Evolutionary conservation across 2,329 filamentous ascomycete species (phyloP).

Genomic region (Aspergillus viridinutans): DNA sequence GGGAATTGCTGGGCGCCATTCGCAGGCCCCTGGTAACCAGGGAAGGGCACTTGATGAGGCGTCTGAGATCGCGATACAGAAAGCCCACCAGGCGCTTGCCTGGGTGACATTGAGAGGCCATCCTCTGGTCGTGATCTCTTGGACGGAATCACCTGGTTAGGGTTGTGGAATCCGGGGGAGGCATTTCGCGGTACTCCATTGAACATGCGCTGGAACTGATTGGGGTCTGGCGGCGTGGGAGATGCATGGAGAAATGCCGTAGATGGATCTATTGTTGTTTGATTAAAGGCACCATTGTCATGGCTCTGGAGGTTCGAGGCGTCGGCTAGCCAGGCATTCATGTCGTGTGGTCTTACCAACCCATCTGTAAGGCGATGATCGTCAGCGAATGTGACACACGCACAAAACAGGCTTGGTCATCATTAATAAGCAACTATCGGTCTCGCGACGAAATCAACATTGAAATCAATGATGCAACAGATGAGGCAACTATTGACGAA

Average conservation of each 20-base stretch:
- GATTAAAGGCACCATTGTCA: slow-evolving; percentile 48
- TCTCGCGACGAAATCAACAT: slow-evolving; percentile 18
- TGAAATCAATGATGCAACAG: slow-evolving; percentile 2
- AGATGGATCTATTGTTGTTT: slow-evolving; percentile 44
- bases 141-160: slow-evolving; percentile 79
- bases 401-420: slow-evolving; percentile 9
- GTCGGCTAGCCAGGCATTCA: slow-evolving; percentile 51
- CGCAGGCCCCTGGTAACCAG: slow-evolving; percentile 63
- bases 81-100: slow-evolving; percentile 67
- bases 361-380: slow-evolving; percentile 39
- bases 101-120: slow-evolving; percentile 75
- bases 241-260: slow-evolving; percentile 46
- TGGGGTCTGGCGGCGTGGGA: slow-evolving; percentile 46
- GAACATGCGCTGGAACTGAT: slow-evolving; percentile 63
- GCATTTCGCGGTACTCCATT: slow-evolving; percentile 81
- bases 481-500: background rate
- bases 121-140: slow-evolving; percentile 86
- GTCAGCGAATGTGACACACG: slow-evolving; percentile 19
- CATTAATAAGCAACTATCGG: slow-evolving; percentile 12
- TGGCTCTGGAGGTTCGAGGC: slow-evolving; percentile 45
- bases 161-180: slow-evolving; percentile 72
- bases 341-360: slow-evolving; percentile 45
- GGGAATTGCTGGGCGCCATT: slow-evolving; percentile 59
- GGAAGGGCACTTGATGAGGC: slow-evolving; percentile 71
- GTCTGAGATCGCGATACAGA: slow-evolving; percentile 88